phyloP scores from a whole-genome alignment of 345 rosid genomes.

The Orychophragmus violaceus region DNA sequence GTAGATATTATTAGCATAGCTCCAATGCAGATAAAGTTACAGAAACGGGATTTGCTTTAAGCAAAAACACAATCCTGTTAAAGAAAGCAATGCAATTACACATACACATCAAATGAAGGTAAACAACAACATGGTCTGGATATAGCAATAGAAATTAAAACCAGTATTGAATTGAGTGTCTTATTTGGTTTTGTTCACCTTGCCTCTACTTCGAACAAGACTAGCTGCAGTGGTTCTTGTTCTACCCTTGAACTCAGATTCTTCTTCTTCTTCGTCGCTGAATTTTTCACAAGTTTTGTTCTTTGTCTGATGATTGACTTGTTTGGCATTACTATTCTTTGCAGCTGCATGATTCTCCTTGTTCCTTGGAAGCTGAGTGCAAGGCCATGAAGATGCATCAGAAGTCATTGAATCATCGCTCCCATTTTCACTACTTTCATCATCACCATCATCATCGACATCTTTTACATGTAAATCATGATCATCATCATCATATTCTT shows the following conservation, averaged over 20 bases:
- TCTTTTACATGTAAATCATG: constrained; percentile 2
- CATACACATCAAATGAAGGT: constrained; percentile 1
- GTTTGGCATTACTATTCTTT: constrained; percentile 27
- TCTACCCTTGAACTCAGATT: constrained; percentile 29
- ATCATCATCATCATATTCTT: constrained; percentile 8
- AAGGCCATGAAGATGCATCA: constrained; percentile 73
- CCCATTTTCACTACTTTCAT: constrained; percentile 25
- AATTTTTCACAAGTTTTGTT: constrained; percentile 27
- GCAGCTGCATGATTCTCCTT: constrained; percentile 29
- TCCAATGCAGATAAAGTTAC: constrained; percentile 15
- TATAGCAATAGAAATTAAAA: neutral
- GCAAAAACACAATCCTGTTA: constrained; percentile 12
- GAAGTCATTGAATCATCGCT: constrained; percentile 78
- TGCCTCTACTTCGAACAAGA: constrained; percentile 38
- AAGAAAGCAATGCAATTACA: constrained; percentile 17
- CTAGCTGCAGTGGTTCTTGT: constrained; percentile 38
- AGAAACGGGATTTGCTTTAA: constrained; percentile 22
- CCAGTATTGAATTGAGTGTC: neutral
- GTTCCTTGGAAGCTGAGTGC: constrained; percentile 31
- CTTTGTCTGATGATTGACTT: constrained; percentile 30
- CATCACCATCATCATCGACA: constrained; percentile 1
- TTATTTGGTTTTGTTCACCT: constrained; percentile 40
- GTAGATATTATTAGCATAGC: constrained; percentile 22
- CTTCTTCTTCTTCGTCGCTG: constrained; percentile 30
- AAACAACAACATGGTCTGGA: constrained; percentile 7